These are phyloP conservation scores for Candida xiaguanensis DNA, from an alignment of 805 yeast genomes.

Conservation along the genomic window DNA sequence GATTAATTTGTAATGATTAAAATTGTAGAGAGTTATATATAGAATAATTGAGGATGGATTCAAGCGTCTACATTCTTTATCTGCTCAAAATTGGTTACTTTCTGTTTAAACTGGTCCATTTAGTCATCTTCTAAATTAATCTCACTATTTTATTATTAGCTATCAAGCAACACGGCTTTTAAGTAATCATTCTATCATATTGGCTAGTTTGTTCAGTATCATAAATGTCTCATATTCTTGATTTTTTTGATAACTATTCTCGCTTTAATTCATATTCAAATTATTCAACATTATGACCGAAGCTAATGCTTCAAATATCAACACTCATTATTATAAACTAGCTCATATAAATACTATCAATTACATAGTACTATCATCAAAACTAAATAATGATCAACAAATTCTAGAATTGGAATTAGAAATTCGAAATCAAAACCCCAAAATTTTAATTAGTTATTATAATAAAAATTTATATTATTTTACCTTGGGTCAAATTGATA, in stretches of 20 bases:
- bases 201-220: no score
- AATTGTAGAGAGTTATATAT: no score
- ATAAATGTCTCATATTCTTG: background rate
- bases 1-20: no score
- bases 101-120: no score
- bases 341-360: slow-evolving; percentile 31
- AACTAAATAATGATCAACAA: slow-evolving; percentile 31
- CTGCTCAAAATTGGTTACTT: no score
- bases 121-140: no score
- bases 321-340: slow-evolving; percentile 38
- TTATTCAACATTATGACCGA: slow-evolving; percentile 11
- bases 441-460: slow-evolving; percentile 37
- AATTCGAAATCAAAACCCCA: slow-evolving; percentile 34
- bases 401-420: slow-evolving; percentile 36
- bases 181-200: background rate
- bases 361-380: slow-evolving; percentile 27
- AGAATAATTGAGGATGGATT: no score
- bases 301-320: slow-evolving; percentile 22
- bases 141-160: no score
- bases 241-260: background rate
- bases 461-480: slow-evolving; percentile 38
- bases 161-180: no score
- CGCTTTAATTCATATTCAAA: background rate
- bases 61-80: no score
- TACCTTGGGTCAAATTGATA: slow-evolving; percentile 23